Evolutionary conservation across 2,329 filamentous ascomycete species (phyloP).

Genomic region (Scopulariopsis brevicaulis): DNA sequence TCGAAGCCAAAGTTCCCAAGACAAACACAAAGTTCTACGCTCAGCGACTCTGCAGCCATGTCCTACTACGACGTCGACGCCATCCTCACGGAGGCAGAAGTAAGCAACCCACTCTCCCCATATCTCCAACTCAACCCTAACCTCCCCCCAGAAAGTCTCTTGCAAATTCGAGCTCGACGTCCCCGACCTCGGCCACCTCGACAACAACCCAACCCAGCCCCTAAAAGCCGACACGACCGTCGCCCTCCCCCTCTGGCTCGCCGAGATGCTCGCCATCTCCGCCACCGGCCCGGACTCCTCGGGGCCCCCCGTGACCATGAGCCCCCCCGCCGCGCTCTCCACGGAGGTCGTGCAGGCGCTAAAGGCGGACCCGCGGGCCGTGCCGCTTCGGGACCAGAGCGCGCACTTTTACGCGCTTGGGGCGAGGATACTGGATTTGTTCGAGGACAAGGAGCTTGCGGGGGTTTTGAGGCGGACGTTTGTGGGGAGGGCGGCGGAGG

Average conservation of each 20-base stretch:
- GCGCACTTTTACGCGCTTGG: slow-evolving; percentile 83
- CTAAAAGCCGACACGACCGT: slow-evolving; percentile 75
- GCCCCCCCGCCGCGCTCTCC: slow-evolving; percentile 67
- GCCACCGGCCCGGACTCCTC: slow-evolving; percentile 28
- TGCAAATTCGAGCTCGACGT: slow-evolving; percentile 91
- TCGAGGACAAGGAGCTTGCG: slow-evolving; percentile 71
- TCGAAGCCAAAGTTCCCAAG: not conserved
- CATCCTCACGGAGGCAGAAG: slow-evolving; percentile 77
- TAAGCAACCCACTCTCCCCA: slow-evolving; percentile 17
- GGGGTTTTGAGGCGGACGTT: slow-evolving; percentile 69
- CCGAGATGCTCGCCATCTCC: slow-evolving; percentile 78
- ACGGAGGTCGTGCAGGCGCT: slow-evolving; percentile 77
- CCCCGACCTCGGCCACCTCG: slow-evolving; percentile 76
- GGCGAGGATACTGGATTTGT: slow-evolving; percentile 76
- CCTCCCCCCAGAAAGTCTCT: slow-evolving; percentile 64
- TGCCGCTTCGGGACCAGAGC: slow-evolving; percentile 73
- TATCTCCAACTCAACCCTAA: not conserved
- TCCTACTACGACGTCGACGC: slow-evolving; percentile 80
- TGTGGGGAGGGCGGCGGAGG: slow-evolving; percentile 67
- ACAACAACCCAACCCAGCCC: slow-evolving; percentile 60
- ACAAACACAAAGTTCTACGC: not conserved
- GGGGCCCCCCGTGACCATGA: slow-evolving; percentile 62
- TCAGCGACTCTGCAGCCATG: slow-evolving; percentile 22
- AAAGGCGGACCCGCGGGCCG: slow-evolving; percentile 77
- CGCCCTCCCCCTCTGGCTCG: slow-evolving; percentile 84